These are phyloP conservation scores for Cyberlindnera lachancei DNA, from an alignment of 805 yeast genomes.

Conservation along the genomic window DNA sequence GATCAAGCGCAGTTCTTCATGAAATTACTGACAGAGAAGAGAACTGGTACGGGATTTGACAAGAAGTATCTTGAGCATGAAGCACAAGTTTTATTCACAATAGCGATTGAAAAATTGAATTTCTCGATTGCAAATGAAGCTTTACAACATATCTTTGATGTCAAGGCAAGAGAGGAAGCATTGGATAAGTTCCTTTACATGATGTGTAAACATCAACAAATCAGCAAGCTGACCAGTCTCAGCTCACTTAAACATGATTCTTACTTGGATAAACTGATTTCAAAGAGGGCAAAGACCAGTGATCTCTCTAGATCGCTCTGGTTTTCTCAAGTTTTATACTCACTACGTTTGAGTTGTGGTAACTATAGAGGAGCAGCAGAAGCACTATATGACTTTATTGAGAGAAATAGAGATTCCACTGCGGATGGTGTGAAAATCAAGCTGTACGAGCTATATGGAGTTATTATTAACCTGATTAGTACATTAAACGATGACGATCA, in stretches of 20 bases:
- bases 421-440: constrained; percentile 7
- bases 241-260: constrained; percentile 37
- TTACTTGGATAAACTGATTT: constrained; percentile 35
- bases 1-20: constrained; percentile 30
- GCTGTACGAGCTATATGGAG: constrained; percentile 30
- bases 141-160: constrained; percentile 18
- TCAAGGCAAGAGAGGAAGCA: constrained; percentile 15
- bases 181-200: constrained; percentile 30
- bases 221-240: constrained; percentile 32
- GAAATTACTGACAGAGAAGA: constrained; percentile 17
- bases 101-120: constrained; percentile 24
- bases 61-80: constrained; percentile 17
- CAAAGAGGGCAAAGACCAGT: constrained; percentile 20
- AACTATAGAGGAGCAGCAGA: constrained; percentile 44
- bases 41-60: constrained; percentile 16
- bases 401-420: constrained; percentile 11
- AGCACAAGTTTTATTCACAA: constrained; percentile 18
- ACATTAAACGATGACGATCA: constrained; percentile 31
- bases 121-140: constrained; percentile 29
- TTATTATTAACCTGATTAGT: constrained; percentile 31
- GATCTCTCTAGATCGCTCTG: constrained; percentile 29
- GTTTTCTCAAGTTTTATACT: constrained; percentile 42
- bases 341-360: constrained; percentile 43
- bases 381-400: constrained; percentile 34
- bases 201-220: constrained; percentile 32